These are phyloP conservation scores for Margaritispora aquatica DNA, from an alignment of 495 filamentous ascomycete genomes.

Conservation along the genomic window DNA sequence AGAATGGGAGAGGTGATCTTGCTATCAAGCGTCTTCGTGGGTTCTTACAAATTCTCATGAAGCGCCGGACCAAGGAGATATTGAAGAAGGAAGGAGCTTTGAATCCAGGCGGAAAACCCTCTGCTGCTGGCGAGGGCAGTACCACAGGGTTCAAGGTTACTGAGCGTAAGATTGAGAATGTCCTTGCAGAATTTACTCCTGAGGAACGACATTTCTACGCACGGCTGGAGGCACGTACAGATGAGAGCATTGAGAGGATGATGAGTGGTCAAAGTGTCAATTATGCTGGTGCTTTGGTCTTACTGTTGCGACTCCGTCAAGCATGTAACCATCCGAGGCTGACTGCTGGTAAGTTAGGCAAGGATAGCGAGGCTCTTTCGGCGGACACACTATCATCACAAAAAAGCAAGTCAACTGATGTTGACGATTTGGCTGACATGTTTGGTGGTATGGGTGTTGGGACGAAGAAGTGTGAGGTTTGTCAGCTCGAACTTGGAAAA, in stretches of 20 bases:
- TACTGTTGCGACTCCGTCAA: conserved; percentile 83
- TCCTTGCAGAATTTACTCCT: conserved; percentile 71
- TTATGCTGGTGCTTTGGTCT: conserved; percentile 78
- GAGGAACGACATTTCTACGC: conserved; percentile 82
- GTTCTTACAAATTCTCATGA: conserved; percentile 89
- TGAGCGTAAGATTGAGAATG: conserved; percentile 75
- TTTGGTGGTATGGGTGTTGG: conserved; percentile 78
- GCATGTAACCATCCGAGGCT: conserved; percentile 91
- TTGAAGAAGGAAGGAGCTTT: conserved; percentile 75
- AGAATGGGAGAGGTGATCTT: conserved; percentile 74
- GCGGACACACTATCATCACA: conserved; percentile 46
- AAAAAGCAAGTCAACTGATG: conserved; percentile 40
- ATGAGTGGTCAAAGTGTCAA: conserved; percentile 63
- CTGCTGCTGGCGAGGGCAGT: conserved; percentile 34
- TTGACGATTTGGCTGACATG: conserved; percentile 80
- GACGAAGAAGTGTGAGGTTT: conserved; percentile 83
- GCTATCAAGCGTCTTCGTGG: conserved; percentile 83
- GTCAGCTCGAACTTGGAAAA: conserved; percentile 60
- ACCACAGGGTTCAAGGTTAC: conserved; percentile 75
- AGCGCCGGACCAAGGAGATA: conserved; percentile 91
- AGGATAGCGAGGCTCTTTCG: conserved; percentile 77
- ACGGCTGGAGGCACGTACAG: conserved; percentile 73
- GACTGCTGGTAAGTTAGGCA: conserved; percentile 73
- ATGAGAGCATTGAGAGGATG: conserved; percentile 81
- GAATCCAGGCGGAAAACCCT: conserved; percentile 58